Evolutionary conservation across 371 early-diverging fungal genomes (phyloP), one percentile per base, ranked within the genome.

Genomic region (Syncephalastrum monosporum): DNA sequence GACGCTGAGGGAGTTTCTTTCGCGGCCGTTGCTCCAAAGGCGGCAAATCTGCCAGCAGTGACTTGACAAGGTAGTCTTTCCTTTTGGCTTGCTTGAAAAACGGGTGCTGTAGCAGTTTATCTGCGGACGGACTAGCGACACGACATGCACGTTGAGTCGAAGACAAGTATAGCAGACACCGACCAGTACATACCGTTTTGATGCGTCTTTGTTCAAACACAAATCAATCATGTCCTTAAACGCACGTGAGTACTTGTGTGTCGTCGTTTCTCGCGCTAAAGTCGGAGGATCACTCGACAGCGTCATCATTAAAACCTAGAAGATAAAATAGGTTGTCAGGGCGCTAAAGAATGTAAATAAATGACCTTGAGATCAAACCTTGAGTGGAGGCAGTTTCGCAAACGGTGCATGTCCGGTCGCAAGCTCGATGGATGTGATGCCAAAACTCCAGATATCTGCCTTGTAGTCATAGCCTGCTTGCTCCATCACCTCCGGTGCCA

Each of bases 381-480:
- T 91, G 49, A 92, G 65, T 1, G 92, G 92, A 12, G 92, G 90
- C 52, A 76, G 87, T 65, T 90, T 91, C 7, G 92, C 90, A 62
- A 89, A 91, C 12, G 94, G 94, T n/a, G 94, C 92, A 58, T 88
- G 86, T 21, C 92, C 93, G 12, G 82, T 85, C 5, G 92, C 91
- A 24, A 93, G 71, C 66, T 93, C 94, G 49, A 91, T 69, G 1
- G 90, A 83, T 5, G 92, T 91, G 53, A 93, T 91, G 47, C 94
- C 94, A 70, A 93, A 89, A 49, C 86, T 85, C 91, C 92, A 93
- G 53, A 91, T 91, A 63, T 93, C 94, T 0, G 92, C 93, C 68
- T 89, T 88, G 65, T 81, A 85, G 63, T 89, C 86, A 67, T 93
- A 92, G 5, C 86, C 89, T 12, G 83, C 75, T 56, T 63, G 81